Percentiles rank a stretch among this genome's conserved stretches.
Conservation (phyloP, 2,329 filamentous ascomycete species). For the Diaporthe longicolla region DNA sequence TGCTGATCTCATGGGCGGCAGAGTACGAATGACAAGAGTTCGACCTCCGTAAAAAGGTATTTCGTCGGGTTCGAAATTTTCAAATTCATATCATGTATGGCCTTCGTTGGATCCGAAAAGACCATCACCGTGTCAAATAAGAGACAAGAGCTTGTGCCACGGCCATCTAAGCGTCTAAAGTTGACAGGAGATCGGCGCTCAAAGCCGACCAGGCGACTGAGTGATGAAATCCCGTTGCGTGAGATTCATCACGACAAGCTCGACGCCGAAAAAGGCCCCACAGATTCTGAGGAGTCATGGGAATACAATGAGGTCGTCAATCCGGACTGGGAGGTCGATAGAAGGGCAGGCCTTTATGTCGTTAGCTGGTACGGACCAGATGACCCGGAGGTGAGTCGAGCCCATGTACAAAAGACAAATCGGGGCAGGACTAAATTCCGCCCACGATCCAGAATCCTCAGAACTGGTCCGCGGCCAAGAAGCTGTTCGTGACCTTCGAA, state of each 20-base stretch:
- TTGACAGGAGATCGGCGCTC: conserved; percentile 9
- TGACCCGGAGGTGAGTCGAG: conserved; percentile 56
- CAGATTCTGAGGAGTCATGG: not conserved
- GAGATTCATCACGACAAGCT: not conserved
- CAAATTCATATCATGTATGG: conserved; percentile 12
- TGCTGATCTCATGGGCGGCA: not conserved
- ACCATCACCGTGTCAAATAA: not conserved
- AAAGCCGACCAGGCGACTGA: not conserved
- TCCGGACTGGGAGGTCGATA: conserved; percentile 53
- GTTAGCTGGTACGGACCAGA: conserved; percentile 46
- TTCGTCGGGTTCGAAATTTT: not conserved
- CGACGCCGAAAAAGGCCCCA: not conserved
- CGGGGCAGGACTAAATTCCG: not conserved
- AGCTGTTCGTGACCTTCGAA: conserved; percentile 50
- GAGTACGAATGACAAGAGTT: not conserved
- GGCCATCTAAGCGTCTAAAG: not conserved
- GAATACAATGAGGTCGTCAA: not conserved
- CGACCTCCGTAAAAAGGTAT: not conserved
- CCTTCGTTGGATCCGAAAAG: not conserved
- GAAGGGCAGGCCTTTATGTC: conserved; percentile 61
- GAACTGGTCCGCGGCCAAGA: conserved; percentile 57
- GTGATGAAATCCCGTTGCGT: not conserved
- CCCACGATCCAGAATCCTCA: conserved; percentile 48
- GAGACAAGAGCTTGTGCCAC: not conserved
- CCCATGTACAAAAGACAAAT: fast-evolving